Evolutionary conservation across 345 rosid species (phyloP), one percentile per base, ranked within the genome.

Genomic region (Bruguiera sexangula): DNA sequence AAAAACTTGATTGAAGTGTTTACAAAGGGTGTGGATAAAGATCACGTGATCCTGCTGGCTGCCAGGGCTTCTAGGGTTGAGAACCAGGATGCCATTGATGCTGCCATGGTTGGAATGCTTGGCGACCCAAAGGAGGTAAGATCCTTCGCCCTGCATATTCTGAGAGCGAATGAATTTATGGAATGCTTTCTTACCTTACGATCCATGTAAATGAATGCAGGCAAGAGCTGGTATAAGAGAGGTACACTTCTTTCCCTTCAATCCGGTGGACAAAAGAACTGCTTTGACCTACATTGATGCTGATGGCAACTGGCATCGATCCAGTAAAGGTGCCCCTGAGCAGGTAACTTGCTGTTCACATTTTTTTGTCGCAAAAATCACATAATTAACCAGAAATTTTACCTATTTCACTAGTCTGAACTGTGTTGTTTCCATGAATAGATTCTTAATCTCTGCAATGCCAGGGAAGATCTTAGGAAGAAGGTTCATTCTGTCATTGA

Each of bases 241-340:
- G 83, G 76, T 86, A 58, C 97, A 92, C 66, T 91, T 91, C 82
- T 72, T 91, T 2, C 97, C 97, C 6, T 91, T 91, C 69, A 89
- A 88, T 67, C 97, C 97, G 1, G 90, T 85, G 70, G 97, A 91
- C 76, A 90, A 90, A 78, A 73, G 96, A 70, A 90, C 96, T 48
- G 96, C 96, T 50, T 69, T 90, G 71, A 90, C 96, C 56, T 90
- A 83, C 53, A 75, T 91, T 21, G 97, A 89, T 75, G 34, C 75
- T 57, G 76, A 83, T 5, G 97, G 95, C n/a, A 72, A 76, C 64
- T 88, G 92, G 97, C 90, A 88, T 74, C 73, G 97, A 66, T 82
- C 84, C 13, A 88, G 97, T 83, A 91, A 91, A 85, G 97, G 97
- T 73, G 97, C 97, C 61, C 97, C 97, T n/a, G 95, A 87, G 76